Percentiles rank a stretch among this genome's conserved stretches.
Conservation (phyloP, 2,329 filamentous ascomycete genomes). For the Cladophialophora yegresii region DNA sequence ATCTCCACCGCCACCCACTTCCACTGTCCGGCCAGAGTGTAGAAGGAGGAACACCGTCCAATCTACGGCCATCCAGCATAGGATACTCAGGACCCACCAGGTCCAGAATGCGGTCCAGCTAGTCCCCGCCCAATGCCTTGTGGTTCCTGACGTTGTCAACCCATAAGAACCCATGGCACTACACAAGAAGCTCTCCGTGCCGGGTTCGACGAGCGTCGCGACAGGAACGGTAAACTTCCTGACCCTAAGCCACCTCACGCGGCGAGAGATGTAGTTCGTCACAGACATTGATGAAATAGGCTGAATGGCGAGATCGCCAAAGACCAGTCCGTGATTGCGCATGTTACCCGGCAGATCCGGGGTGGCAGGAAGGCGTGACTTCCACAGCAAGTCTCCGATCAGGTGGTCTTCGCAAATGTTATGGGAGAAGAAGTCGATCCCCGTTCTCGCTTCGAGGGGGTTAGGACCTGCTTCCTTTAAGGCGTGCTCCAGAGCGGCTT, state of each 20-base stretch:
- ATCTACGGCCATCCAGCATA: conserved; percentile 73
- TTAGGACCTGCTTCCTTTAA: conserved; percentile 41
- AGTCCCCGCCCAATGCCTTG: conserved; percentile 54
- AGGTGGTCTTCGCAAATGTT: conserved; percentile 98
- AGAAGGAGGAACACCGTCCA: conserved; percentile 71
- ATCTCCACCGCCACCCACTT: conserved; percentile 39
- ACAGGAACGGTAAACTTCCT: conserved; percentile 89
- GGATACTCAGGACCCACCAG: conserved; percentile 67
- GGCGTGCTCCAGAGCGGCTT: not conserved
- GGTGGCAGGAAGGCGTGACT: conserved; percentile 58
- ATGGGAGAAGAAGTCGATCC: conserved; percentile 89
- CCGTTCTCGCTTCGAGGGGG: conserved; percentile 48
- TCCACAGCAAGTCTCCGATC: conserved; percentile 90
- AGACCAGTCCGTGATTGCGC: conserved; percentile 79
- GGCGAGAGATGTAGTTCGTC: conserved; percentile 72
- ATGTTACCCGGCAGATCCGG: conserved; percentile 34
- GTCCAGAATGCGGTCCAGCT: conserved; percentile 68
- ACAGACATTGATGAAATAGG: conserved; percentile 83
- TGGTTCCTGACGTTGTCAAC: conserved; percentile 66
- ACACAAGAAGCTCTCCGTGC: conserved; percentile 84
- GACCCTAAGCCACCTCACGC: conserved; percentile 87
- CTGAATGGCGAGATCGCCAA: conserved; percentile 85
- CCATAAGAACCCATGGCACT: conserved; percentile 78
- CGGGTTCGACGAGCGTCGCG: conserved; percentile 89
- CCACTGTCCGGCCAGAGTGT: conserved; percentile 71